Conservation (phyloP, 192 early-diverging fungal genomes). For the Backusella macrospora region DNA sequence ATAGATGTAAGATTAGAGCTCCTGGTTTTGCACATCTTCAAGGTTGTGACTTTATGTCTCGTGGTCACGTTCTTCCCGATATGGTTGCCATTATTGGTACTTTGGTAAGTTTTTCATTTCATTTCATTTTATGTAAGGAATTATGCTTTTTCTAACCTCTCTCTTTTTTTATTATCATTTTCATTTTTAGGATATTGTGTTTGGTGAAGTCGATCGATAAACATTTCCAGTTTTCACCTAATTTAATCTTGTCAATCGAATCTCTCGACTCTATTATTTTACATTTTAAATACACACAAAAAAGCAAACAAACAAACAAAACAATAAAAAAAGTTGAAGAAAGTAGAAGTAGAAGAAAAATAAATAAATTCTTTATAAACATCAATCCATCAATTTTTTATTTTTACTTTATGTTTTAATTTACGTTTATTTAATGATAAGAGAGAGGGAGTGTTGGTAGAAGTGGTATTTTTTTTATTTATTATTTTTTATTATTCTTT, state of each 20-base stretch:
- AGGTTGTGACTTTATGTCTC: conserved; percentile 87
- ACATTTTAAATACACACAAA: conserved; percentile 12
- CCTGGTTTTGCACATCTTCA: conserved; percentile 95
- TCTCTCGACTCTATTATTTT: conserved; percentile 13
- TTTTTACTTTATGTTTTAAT: background rate
- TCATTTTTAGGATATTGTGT: conserved; percentile 82
- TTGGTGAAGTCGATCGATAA: conserved; percentile 91
- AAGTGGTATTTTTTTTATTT: background rate
- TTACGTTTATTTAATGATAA: background rate
- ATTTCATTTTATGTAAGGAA: background rate
- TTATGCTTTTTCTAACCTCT: background rate
- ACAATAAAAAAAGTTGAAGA: background rate
- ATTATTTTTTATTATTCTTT: background rate
- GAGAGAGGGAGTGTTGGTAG: background rate
- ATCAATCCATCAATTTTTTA: background rate
- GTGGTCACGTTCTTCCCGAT: conserved; percentile 92
- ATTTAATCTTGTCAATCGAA: conserved; percentile 12
- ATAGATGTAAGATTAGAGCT: conserved; percentile 94
- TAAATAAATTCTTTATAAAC: background rate
- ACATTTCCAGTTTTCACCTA: background rate
- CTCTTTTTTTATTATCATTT: background rate
- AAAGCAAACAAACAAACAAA: background rate
- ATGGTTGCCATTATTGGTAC: conserved; percentile 97
- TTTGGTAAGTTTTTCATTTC: conserved; percentile 46
- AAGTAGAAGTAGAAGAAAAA: conserved; percentile 9